Percentiles rank a stretch among this genome's conserved stretches.
These are phyloP conservation scores for Basipetospora sp. DNA, from an alignment of 2,329 filamentous ascomycete species.

Conservation along the genomic window DNA sequence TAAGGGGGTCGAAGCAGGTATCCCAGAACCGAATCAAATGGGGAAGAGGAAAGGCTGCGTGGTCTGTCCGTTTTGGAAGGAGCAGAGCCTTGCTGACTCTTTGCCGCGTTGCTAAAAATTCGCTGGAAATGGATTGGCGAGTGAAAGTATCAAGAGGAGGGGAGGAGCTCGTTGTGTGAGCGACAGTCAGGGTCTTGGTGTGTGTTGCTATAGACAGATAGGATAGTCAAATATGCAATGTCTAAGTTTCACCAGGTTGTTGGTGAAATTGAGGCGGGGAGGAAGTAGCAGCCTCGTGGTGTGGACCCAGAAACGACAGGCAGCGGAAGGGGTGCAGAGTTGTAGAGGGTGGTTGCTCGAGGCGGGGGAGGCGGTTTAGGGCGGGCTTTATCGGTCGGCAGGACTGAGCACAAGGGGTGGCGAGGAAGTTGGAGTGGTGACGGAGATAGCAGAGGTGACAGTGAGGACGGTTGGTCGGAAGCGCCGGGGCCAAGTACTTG, in stretches of 20 bases:
- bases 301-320: too few species aligned
- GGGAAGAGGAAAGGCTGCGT: constrained; percentile 29
- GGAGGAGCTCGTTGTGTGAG: not conserved
- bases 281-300: not conserved
- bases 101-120: constrained; percentile 9
- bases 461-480: not conserved
- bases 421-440: not conserved
- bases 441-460: not conserved
- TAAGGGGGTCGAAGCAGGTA: constrained; percentile 4
- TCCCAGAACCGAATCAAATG: constrained; percentile 23
- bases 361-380: not conserved
- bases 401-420: not conserved
- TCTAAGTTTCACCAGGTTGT: not conserved
- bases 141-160: not conserved
- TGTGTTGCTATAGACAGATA: too few species aligned
- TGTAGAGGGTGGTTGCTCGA: too few species aligned
- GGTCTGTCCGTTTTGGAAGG: constrained; percentile 34
- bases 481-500: not conserved
- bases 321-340: too few species aligned
- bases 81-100: constrained; percentile 16
- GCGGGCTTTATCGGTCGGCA: not conserved
- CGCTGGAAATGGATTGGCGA: too few species aligned
- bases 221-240: too few species aligned
- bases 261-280: not conserved
- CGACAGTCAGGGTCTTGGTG: too few species aligned